A percentile compares a stretch with the other conserved stretches of the same genome.
Conservation (phyloP, 805 yeast genomes). For the Barnettozyma pratensis region DNA sequence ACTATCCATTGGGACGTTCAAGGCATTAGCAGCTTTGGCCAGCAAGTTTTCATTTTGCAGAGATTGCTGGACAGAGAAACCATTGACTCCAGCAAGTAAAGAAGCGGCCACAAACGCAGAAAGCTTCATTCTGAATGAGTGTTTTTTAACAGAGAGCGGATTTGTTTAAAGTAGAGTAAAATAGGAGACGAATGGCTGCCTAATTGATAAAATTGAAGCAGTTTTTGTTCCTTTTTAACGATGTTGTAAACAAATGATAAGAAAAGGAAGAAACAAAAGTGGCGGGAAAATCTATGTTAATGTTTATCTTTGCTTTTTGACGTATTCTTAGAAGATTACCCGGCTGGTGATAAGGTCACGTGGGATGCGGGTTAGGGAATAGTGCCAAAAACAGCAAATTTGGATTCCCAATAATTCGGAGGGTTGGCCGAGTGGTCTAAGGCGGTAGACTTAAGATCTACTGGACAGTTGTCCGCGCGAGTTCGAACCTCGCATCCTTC, state of each 20-base stretch:
- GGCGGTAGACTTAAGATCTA: background rate
- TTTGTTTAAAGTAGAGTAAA: background rate
- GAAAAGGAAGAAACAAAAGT: background rate
- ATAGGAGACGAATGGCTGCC: background rate
- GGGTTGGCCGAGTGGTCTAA: conserved; percentile 4
- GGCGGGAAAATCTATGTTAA: background rate
- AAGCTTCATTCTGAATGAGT: conserved; percentile 6
- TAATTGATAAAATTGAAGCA: background rate
- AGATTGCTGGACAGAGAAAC: conserved; percentile 29
- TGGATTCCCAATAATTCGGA: background rate
- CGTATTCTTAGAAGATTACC: background rate
- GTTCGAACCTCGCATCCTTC: conserved; percentile 6
- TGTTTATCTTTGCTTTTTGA: no score
- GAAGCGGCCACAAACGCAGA: conserved; percentile 14
- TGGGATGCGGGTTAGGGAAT: background rate
- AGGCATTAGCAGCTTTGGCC: conserved; percentile 43
- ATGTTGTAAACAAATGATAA: no score
- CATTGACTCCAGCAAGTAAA: conserved; percentile 18
- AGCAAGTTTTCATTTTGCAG: conserved; percentile 31
- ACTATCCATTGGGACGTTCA: conserved; percentile 45
- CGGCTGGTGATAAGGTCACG: conserved; percentile 1
- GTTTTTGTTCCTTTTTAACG: background rate
- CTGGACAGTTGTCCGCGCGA: conserved; percentile 2
- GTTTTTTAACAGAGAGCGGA: background rate
- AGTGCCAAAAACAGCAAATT: no score